Base-by-base conservation (phyloP, 768 basidiomycete genomes). In the Lenzites betulinus region DNA sequence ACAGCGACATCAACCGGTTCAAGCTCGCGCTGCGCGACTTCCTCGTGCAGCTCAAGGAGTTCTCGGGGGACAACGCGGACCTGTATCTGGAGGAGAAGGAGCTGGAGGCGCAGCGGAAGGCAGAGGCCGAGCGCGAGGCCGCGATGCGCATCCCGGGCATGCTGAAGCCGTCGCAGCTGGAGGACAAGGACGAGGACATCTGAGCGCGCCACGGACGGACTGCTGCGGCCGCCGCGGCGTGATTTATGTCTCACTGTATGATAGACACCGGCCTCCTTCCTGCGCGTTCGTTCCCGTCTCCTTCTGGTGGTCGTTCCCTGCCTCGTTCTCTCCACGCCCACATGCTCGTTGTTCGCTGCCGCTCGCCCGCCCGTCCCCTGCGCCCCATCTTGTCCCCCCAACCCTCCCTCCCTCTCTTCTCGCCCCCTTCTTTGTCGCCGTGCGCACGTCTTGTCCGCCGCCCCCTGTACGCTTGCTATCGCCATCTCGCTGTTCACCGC, bases 91-190 rank as follows among this genome's bases (percentile, higher is more conserved):
- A 98, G 69, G 97, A 98, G 76, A 96, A 94, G 75, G 95, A 98
- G 73, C 83, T 84, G 3, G 96, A 96, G 74, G 80, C 81, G 22
- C 83, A 88, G 71, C 80, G 78, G 73, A 89, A 91, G 76, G 87
- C 85, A 0, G 85, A 90, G 65, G 90, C 87, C 61, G 95, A 97
- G 75, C 88, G 88, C 53, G 86, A 94, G 76, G 83, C 89, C 38
- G 94, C 95, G 25, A 90, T 92, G 83, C 85, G 92, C 66, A 93
- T 98, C 61, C 96, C 95, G n/a, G 97, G 97, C 41, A 91, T 98
- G 90, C 83, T 98, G 73, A 97, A 97, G 75, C 95, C 95, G 41
- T 91, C 89, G 67, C 93, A 95, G 75, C 71, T 98, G 73, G 93
- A 95, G 71, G 95, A 96, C 77, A 92, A 90, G 76, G 93, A 95